These are phyloP conservation scores for Chalara sp. DNA, from an alignment of 2,329 filamentous ascomycete species.

Conservation along the genomic window DNA sequence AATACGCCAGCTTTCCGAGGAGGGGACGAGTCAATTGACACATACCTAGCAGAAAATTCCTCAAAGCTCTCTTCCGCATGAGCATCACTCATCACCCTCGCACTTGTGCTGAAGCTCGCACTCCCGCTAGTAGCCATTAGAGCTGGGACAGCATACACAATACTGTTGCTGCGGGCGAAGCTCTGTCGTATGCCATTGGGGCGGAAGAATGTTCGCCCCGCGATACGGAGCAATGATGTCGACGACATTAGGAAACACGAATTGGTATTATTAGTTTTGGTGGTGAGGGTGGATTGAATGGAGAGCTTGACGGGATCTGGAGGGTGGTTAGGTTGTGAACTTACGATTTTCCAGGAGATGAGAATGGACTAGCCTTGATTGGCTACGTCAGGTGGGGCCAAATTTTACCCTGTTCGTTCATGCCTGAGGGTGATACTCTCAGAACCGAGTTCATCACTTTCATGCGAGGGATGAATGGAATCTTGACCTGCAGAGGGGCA, in stretches of 20 bases:
- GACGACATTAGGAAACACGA: conserved; percentile 51
- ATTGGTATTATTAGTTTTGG: neutral
- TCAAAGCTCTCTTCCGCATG: conserved; percentile 97
- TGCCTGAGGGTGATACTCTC: no score
- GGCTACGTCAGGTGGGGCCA: no score
- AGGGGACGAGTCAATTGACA: conserved; percentile 13
- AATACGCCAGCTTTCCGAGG: neutral
- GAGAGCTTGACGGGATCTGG: no score
- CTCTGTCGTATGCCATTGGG: conserved; percentile 53
- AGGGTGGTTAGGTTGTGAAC: no score
- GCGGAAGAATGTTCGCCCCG: conserved; percentile 63
- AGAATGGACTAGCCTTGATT: no score
- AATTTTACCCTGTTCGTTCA: no score
- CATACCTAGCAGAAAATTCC: conserved; percentile 95
- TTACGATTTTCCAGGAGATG: no score
- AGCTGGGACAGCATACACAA: conserved; percentile 43
- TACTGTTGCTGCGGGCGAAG: conserved; percentile 48
- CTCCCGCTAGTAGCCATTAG: conserved; percentile 42
- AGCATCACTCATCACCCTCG: conserved; percentile 35
- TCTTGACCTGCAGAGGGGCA: no score
- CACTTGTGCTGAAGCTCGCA: conserved; percentile 55
- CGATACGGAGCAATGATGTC: conserved; percentile 61
- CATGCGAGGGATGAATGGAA: no score
- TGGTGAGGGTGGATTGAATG: no score
- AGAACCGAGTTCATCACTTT: no score